Evolutionary conservation across 805 yeast genomes (phyloP).

Genomic region (Kuraishia piskuri): DNA sequence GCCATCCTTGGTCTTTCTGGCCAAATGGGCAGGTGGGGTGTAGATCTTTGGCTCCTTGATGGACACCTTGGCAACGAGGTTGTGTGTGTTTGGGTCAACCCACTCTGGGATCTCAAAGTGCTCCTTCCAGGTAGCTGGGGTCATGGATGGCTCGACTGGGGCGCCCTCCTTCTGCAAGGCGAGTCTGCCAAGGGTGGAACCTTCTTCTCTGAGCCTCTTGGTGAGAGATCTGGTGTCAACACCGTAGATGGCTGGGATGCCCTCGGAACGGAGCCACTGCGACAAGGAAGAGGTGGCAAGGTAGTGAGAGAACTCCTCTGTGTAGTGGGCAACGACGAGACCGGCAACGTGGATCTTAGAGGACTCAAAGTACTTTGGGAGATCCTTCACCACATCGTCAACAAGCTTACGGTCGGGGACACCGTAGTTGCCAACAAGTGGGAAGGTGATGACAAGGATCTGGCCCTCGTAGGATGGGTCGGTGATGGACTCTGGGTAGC

Average conservation of each 20-base stretch:
- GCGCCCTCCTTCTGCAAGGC: conserved; percentile 43
- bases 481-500: conserved; percentile 95
- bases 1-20: conserved; percentile 59
- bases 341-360: conserved; percentile 92
- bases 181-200: conserved; percentile 89
- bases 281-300: conserved; percentile 90
- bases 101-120: conserved; percentile 75
- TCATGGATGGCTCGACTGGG: conserved; percentile 23
- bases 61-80: conserved; percentile 89
- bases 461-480: conserved; percentile 99
- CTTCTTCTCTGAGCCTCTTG: conserved; percentile 83
- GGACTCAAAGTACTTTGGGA: conserved; percentile 93
- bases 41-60: conserved; percentile 67
- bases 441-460: conserved; percentile 92
- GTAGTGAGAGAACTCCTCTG: conserved; percentile 91
- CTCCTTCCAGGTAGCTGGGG: conserved; percentile 43
- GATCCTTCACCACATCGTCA: conserved; percentile 64
- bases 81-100: conserved; percentile 87
- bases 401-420: conserved; percentile 81
- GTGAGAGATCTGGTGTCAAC: conserved; percentile 95
- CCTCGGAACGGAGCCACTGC: conserved; percentile 85
- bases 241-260: conserved; percentile 94
- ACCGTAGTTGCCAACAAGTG: conserved; percentile 97
- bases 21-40: conserved; percentile 51
- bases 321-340: conserved; percentile 91